A percentile compares a stretch with the other conserved stretches of the same genome.
Conservation (phyloP, 208 protist genomes). For the Trypanosoma scelopori region DNA sequence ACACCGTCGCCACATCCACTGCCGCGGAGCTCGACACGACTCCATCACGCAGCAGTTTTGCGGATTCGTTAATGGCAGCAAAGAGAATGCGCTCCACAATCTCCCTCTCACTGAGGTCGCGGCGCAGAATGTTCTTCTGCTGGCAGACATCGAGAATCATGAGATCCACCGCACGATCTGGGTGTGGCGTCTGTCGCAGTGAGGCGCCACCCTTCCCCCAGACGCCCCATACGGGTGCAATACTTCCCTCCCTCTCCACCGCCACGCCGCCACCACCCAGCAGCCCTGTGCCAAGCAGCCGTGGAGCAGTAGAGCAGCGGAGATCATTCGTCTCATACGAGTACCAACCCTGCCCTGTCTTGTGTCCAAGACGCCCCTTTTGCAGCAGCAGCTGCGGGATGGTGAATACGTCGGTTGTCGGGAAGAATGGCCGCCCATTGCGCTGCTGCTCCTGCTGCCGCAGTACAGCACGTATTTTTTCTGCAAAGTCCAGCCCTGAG, state of each 20-base stretch:
- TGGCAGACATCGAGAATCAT: conserved; percentile 51
- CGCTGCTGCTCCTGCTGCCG: not conserved
- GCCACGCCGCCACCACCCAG: conserved; percentile 9
- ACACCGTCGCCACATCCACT: conserved; percentile 86
- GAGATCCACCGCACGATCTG: conserved; percentile 63
- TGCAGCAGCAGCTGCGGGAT: conserved; percentile 51
- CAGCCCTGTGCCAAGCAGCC: not conserved
- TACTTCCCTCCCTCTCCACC: not conserved
- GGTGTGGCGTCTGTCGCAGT: conserved; percentile 17
- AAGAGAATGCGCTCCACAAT: conserved; percentile 88
- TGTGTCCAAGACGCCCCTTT: conserved; percentile 60
- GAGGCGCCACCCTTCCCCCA: conserved; percentile 6
- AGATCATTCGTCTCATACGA: conserved; percentile 33
- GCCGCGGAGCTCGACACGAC: conserved; percentile 65
- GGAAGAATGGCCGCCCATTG: conserved; percentile 11
- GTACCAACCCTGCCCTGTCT: conserved; percentile 80
- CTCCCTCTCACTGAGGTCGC: conserved; percentile 73
- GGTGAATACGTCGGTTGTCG: conserved; percentile 45
- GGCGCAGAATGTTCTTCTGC: conserved; percentile 51
- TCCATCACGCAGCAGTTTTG: conserved; percentile 70
- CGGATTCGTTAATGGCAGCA: conserved; percentile 91
- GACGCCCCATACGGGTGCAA: not conserved
- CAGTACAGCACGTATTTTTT: conserved; percentile 13
- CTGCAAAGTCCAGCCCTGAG: conserved; percentile 71
- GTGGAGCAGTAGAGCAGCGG: not conserved